These are phyloP conservation scores for Vicia villosa DNA, from an alignment of 306 rosid species.

Conservation along the genomic window DNA sequence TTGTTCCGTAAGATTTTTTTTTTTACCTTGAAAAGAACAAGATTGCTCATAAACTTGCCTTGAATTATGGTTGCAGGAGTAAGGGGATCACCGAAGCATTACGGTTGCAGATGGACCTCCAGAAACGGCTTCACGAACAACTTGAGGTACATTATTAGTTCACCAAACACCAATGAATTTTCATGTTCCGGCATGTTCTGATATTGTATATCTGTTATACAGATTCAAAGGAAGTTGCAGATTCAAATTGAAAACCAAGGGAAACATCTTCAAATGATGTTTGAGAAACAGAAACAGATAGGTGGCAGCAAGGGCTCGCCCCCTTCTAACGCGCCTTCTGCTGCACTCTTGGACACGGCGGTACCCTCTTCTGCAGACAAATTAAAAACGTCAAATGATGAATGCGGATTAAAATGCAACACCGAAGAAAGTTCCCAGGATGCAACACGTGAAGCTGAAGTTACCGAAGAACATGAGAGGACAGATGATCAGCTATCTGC, in stretches of 20 bases:
- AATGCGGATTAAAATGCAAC: conserved; percentile 26
- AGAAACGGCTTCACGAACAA: conserved; percentile 96
- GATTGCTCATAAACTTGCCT: conserved; percentile 25
- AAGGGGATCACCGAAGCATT: conserved; percentile 88
- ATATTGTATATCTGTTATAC: conserved; percentile 34
- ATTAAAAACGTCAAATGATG: conserved; percentile 40
- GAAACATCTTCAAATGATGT: conserved; percentile 75
- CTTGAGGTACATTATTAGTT: conserved; percentile 68
- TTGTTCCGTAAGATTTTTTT: conserved; percentile 10
- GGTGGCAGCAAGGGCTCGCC: conserved; percentile 55
- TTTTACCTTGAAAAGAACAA: conserved; percentile 8
- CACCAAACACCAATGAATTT: conserved; percentile 6
- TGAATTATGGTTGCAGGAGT: conserved; percentile 53
- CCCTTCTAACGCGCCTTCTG: conserved; percentile 43
- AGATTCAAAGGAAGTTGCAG: conserved; percentile 90
- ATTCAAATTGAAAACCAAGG: conserved; percentile 87
- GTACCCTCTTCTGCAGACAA: conserved; percentile 30
- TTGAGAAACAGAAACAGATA: conserved; percentile 73
- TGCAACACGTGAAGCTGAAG: conserved; percentile 44
- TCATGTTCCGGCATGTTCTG: conserved; percentile 30
- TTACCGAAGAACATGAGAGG: conserved; percentile 27
- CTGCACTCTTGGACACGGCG: conserved; percentile 26
- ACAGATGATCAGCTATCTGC: conserved; percentile 37
- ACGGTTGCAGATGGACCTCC: conserved; percentile 95
- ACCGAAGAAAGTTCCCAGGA: conserved; percentile 43